Base-by-base conservation (phyloP, 1,284 basidiomycete species). In the Trametes versicolor region DNA sequence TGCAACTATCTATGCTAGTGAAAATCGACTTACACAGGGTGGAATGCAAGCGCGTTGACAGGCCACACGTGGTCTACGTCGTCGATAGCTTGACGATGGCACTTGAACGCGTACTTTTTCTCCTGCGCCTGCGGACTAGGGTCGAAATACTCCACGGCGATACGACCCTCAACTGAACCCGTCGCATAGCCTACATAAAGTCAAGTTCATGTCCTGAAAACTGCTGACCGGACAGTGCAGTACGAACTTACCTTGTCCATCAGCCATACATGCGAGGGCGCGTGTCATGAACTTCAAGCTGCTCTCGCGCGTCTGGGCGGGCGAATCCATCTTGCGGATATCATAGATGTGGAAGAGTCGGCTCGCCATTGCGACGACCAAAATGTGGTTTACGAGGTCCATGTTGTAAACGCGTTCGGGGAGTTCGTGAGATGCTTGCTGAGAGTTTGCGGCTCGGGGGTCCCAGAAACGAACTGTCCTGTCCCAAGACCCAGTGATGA, bases 31-130 rank as follows among this genome's bases (percentile, higher is more conserved):
- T 75, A 96, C 86, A 86, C 81, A 0, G 97, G 96, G 73, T 99
- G 96, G 82, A 99, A 99, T 0, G 95, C 95, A 36, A 99, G 85
- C 0, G 93, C 88, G 74, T 99, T 98, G 69, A 99, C 97, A 0
- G 97, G 96, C 88, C 96, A 99, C n/a, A 99, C 96, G 68, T 96
- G 94, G 76, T 99, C 98, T n/a, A 94, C 91, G 41, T 93, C 94
- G 54, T 95, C 91, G 58, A 96, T 89, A 1, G 93, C 90, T 75
- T 96, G 92, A 21, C 97, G 86, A 75, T 99, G 97, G 72, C 97
- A 98, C 76, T 99, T 97, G 87, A 99, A 99, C 2, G 98, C 98
- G 76, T 99, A 99, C 79, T 98, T 98, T 76, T 93, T 92, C 19
- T 91, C 88, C 77, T 98, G 96, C 0, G 85, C 83, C 27, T 87